These are phyloP conservation scores for Petunia axillaris DNA, from an alignment of 257 asterid species.

Conservation along the genomic window DNA sequence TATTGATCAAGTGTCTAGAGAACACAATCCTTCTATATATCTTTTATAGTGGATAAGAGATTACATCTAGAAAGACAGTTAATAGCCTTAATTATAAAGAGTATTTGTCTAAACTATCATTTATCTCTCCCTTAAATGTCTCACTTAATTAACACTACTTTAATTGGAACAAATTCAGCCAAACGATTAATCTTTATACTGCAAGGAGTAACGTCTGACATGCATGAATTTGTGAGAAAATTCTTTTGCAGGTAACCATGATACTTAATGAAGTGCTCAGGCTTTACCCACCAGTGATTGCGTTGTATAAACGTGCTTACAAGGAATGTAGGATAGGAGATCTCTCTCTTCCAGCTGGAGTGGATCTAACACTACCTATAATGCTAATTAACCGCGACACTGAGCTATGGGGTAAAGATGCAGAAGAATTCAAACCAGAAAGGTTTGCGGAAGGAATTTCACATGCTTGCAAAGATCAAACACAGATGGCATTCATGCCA, in stretches of 20 bases:
- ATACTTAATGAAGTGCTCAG: conserved; percentile 54
- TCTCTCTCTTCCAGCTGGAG: conserved; percentile 45
- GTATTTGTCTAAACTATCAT: too few relatives aligned
- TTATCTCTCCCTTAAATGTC: too few relatives aligned
- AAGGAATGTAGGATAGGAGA: conserved; percentile 46
- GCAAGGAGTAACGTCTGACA: background rate
- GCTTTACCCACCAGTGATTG: conserved; percentile 58
- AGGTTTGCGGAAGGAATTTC: conserved; percentile 54
- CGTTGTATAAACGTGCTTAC: conserved; percentile 42
- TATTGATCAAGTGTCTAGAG: too few relatives aligned
- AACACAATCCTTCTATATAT: too few relatives aligned
- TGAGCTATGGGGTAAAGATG: conserved; percentile 66
- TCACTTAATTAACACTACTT: too few relatives aligned
- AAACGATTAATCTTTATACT: background rate
- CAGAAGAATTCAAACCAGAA: conserved; percentile 53
- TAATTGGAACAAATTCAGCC: background rate
- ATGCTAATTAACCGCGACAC: conserved; percentile 47
- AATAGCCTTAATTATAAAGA: too few relatives aligned
- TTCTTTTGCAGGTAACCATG: conserved; percentile 47
- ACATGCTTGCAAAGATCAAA: conserved; percentile 48
- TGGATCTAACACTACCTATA: conserved; percentile 47
- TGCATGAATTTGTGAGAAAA: background rate
- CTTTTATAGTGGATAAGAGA: too few relatives aligned
- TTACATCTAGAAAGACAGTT: too few relatives aligned
- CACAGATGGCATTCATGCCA: conserved; percentile 48